phyloP scores from a whole-genome alignment of 805 yeast genomes.

The Candida tallmaniae region DNA sequence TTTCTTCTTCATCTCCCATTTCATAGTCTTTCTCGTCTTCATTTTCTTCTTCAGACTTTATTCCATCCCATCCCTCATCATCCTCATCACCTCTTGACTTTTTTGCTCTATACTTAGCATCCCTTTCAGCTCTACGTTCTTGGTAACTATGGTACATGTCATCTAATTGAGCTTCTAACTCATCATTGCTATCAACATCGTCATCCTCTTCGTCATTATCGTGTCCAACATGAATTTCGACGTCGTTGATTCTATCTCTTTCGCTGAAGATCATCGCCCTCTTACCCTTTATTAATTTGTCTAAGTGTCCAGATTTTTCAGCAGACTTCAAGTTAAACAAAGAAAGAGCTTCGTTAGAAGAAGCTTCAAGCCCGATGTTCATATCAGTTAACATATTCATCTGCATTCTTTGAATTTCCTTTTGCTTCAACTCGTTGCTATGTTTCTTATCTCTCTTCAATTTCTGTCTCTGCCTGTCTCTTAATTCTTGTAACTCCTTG shows the following conservation, averaged over 20 bases:
- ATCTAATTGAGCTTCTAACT: slow-evolving; percentile 77
- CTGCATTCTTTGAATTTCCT: slow-evolving; percentile 86
- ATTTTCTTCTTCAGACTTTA: slow-evolving; percentile 42
- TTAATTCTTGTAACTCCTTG: slow-evolving; percentile 71
- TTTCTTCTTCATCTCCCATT: slow-evolving; percentile 30
- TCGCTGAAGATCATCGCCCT: slow-evolving; percentile 56
- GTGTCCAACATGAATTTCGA: slow-evolving; percentile 54
- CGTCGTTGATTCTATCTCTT: slow-evolving; percentile 51
- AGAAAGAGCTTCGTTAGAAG: slow-evolving; percentile 69
- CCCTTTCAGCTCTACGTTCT: slow-evolving; percentile 59
- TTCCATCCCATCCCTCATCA: slow-evolving; percentile 78
- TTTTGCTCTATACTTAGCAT: slow-evolving; percentile 66
- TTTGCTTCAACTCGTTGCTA: slow-evolving; percentile 78
- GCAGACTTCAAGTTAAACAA: slow-evolving; percentile 82
- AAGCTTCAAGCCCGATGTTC: slow-evolving; percentile 93
- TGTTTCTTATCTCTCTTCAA: slow-evolving; percentile 77
- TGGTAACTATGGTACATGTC: slow-evolving; percentile 74
- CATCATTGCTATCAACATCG: slow-evolving; percentile 52
- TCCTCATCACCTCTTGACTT: slow-evolving; percentile 70
- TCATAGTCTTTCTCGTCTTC: slow-evolving; percentile 42
- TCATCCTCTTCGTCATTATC: slow-evolving; percentile 38
- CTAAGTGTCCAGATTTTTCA: slow-evolving; percentile 78
- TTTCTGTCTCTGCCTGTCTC: slow-evolving; percentile 64
- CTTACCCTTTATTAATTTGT: slow-evolving; percentile 72
- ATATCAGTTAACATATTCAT: slow-evolving; percentile 92